Evolutionary conservation across 1,284 basidiomycete genomes (phyloP).

Genomic region (Microbotryum scabiosae): DNA sequence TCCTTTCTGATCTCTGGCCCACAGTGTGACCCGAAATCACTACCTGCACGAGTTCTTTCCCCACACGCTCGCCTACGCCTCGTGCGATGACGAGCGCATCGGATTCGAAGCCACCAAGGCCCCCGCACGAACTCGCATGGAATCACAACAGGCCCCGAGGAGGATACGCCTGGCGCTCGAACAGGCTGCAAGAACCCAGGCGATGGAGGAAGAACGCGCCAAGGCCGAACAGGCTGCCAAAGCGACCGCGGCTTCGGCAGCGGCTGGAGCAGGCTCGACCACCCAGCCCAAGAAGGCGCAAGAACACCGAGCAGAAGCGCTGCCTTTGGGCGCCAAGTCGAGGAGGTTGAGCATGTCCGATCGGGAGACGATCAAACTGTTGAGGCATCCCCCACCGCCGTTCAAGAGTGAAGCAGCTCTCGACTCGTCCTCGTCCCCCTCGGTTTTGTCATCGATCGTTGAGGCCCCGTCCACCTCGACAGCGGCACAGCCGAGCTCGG

Average conservation of each 20-base stretch:
- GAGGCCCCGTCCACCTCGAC: neutral
- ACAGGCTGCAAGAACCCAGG: neutral
- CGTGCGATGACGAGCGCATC: conserved; percentile 25
- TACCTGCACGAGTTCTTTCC: conserved; percentile 36
- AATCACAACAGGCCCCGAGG: conserved; percentile 22
- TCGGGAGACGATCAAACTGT: conserved; percentile 11
- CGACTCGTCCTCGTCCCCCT: neutral
- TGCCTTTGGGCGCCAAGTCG: neutral
- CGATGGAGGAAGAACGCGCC: neutral
- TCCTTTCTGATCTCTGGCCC: neutral
- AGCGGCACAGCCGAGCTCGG: neutral
- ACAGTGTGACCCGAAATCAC: conserved; percentile 36
- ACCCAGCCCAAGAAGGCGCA: no score
- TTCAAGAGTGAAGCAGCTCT: conserved; percentile 7
- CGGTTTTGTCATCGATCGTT: neutral
- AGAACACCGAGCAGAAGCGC: no score
- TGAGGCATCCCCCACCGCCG: conserved; percentile 19
- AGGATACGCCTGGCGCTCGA: neutral
- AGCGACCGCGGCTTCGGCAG: no score
- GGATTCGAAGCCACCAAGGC: neutral
- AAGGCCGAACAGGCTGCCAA: neutral
- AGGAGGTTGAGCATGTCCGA: neutral
- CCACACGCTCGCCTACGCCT: conserved; percentile 26
- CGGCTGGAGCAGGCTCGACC: no score
- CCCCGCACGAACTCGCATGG: conserved; percentile 17